Percentiles rank a stretch among this genome's conserved stretches.
Evolutionary conservation across 768 basidiomycete genomes (phyloP).

Genomic region (Pleurotus tuber-regium): DNA sequence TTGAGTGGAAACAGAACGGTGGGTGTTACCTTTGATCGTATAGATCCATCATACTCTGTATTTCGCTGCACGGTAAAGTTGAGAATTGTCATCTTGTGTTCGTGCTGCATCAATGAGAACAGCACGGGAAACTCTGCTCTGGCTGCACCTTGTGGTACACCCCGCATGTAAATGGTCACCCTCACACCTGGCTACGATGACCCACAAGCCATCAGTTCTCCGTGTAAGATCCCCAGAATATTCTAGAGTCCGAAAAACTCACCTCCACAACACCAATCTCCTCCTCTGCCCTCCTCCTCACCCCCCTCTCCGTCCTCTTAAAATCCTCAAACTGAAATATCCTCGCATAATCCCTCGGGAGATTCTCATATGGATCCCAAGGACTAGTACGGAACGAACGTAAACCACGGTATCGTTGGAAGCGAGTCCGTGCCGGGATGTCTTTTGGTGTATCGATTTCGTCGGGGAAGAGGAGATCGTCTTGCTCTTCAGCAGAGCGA

Average conservation of each 20-base stretch:
- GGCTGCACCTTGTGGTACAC: constrained; percentile 67
- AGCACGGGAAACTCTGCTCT: constrained; percentile 52
- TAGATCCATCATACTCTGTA: constrained; percentile 87
- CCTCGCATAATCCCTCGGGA: constrained; percentile 89
- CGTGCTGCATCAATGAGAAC: constrained; percentile 88
- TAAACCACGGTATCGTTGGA: constrained; percentile 90
- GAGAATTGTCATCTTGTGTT: constrained; percentile 91
- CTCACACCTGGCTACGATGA: constrained; percentile 68
- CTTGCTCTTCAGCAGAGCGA: constrained; percentile 72
- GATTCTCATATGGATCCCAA: constrained; percentile 97
- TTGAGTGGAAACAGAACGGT: not conserved
- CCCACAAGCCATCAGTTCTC: not conserved
- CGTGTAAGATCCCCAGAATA: too few species aligned
- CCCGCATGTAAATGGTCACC: constrained; percentile 73
- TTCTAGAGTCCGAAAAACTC: constrained; percentile 19
- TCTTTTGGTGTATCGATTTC: constrained; percentile 95
- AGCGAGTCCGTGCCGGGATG: constrained; percentile 72
- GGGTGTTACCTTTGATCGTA: constrained; percentile 78
- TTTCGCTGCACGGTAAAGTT: constrained; percentile 94
- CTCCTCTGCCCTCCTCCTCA: constrained; percentile 63
- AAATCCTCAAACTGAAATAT: constrained; percentile 98
- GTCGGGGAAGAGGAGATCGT: constrained; percentile 89
- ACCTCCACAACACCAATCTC: constrained; percentile 68
- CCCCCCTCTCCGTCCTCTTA: constrained; percentile 74
- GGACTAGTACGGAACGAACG: constrained; percentile 92